These are phyloP conservation scores for Trichophyton simii DNA, from an alignment of 2,329 filamentous ascomycete genomes.

Conservation along the genomic window DNA sequence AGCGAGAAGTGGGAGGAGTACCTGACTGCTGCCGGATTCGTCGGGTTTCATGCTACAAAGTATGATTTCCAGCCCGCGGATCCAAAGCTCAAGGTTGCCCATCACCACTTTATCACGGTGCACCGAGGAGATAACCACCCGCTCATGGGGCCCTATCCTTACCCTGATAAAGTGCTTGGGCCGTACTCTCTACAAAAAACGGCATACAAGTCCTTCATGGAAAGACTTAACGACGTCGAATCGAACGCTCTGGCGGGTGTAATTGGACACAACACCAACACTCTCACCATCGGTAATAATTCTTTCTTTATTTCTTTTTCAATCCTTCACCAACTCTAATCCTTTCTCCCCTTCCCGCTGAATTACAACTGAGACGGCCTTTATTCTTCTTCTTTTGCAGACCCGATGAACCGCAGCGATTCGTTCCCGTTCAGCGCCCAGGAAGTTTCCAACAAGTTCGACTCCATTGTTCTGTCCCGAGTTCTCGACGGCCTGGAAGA, in stretches of 20 bases:
- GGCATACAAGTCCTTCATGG: not conserved
- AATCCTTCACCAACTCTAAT: not conserved
- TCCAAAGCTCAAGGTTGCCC: not conserved
- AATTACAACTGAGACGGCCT: not conserved
- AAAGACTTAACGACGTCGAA: not conserved
- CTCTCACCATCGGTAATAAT: not conserved
- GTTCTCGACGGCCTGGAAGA: constrained; percentile 3
- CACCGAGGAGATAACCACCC: not conserved
- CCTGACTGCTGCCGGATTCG: not conserved
- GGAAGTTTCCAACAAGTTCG: constrained; percentile 1
- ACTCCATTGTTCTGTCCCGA: constrained; percentile 1
- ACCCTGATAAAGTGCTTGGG: not conserved
- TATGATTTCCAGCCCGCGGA: not conserved
- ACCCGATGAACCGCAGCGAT: not conserved
- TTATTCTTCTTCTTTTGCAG: not conserved
- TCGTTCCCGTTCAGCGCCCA: not conserved
- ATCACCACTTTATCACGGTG: not conserved
- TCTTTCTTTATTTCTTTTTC: not conserved
- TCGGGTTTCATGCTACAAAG: not conserved
- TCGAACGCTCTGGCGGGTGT: not conserved
- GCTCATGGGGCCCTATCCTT: not conserved
- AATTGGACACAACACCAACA: not conserved
- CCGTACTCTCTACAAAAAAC: not conserved
- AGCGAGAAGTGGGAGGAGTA: not conserved
- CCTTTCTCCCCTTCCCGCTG: not conserved